Percentiles rank a stretch among this genome's conserved stretches.
These are phyloP conservation scores for Mucor irregularis DNA, from an alignment of 371 early-diverging fungal species.

Conservation along the genomic window DNA sequence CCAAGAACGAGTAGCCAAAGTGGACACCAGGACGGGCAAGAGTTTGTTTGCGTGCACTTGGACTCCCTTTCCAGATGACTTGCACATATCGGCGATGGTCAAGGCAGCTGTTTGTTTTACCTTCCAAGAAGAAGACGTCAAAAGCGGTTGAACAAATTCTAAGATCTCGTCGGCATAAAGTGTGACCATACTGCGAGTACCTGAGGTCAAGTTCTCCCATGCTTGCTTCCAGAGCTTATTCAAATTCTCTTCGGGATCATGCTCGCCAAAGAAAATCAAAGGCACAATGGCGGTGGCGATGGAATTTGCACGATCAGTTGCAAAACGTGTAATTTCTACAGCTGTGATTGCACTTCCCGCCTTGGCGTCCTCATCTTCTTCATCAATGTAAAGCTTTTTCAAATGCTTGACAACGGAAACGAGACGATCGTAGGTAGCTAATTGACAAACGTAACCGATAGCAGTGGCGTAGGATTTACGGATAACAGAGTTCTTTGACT, in stretches of 20 bases:
- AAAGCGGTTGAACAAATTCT: constrained; percentile 52
- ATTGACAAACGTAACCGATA: constrained; percentile 75
- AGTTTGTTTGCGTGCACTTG: constrained; percentile 46
- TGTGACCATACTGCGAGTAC: constrained; percentile 58
- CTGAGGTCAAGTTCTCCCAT: constrained; percentile 85
- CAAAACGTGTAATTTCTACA: constrained; percentile 78
- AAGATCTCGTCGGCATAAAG: constrained; percentile 56
- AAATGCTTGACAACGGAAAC: constrained; percentile 69
- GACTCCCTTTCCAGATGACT: constrained; percentile 38
- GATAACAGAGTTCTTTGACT: constrained; percentile 79
- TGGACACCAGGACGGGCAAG: constrained; percentile 65
- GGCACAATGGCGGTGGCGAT: constrained; percentile 69
- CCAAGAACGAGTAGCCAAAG: constrained; percentile 81
- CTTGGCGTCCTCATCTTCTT: constrained; percentile 76
- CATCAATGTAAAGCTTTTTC: constrained; percentile 71
- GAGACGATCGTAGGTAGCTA: constrained; percentile 62
- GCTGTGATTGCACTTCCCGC: constrained; percentile 71
- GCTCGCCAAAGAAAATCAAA: constrained; percentile 74
- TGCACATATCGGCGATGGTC: constrained; percentile 66
- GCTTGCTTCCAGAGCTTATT: constrained; percentile 72
- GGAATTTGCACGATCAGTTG: constrained; percentile 65
- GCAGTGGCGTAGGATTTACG: constrained; percentile 86
- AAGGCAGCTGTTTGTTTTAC: constrained; percentile 78
- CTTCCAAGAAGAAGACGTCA: constrained; percentile 75
- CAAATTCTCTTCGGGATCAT: constrained; percentile 64